Base-by-base conservation (phyloP, 441 rosid species). In the Adansonia gregorii region DNA sequence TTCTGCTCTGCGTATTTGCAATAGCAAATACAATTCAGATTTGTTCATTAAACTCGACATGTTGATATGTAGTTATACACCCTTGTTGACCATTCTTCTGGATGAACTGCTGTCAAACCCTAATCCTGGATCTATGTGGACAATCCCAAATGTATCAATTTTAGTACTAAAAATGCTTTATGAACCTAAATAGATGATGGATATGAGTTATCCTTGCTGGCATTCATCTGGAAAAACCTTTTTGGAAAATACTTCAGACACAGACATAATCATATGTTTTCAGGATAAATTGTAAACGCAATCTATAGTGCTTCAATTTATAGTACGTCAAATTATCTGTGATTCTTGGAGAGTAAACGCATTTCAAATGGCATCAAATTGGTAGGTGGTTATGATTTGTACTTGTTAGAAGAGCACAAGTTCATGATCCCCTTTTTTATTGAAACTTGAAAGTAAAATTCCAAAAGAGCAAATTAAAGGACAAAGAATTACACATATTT, bases 371-470 rank as follows among this genome's bases (percentile, higher is more conserved):
- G 35, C 12, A 45, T 45, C 52, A 20, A 67, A 46, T 20, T 22
- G 19, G 17, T 52, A 71, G 48, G 3, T 51, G 46, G 22, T 51
- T 27, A 52, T 52, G 60, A 52, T 27, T 56, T n/a, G 15, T 8
- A n/a, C 60, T 71, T 3, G 46, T 31, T 15, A 52, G 12, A 15
- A 17, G 22, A 72, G 14, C 9, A 35, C 2, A 7, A 52, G 9
- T 71, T n/a, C 15, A 54, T 35, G 63, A 52, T 52, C 24, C 24
- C 41, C 48, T 20, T 11, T 61, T 61, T 61, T 61, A 54, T 31
- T 71, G 58, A 52, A 71, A 71, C n/a, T 52, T 27, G n/a, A 19
- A 55, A 39, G 35, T 10, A 41, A 55, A 39, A 72, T 56, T 72
- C 17, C 10, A 17, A 72, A 49, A 45, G 65, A 39, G 35, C 19